phyloP scores from a whole-genome alignment of 345 rosid species.

The Eucalyptus regnans region DNA sequence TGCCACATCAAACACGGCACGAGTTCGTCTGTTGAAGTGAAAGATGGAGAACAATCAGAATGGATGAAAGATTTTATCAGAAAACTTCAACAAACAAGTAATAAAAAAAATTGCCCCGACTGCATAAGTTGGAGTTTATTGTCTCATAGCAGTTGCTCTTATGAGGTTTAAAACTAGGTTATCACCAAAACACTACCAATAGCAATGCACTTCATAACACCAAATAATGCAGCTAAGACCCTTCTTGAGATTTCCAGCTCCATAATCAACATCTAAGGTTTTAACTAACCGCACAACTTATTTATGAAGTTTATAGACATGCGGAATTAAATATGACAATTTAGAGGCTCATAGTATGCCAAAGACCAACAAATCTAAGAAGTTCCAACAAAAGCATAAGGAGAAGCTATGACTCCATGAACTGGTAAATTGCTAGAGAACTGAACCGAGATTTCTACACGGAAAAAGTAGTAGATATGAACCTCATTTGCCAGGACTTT shows the following conservation, averaged over 20 bases:
- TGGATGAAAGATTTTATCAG: background rate
- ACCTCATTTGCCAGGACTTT: background rate
- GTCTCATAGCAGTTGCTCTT: background rate
- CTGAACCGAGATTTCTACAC: background rate
- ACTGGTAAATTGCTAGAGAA: background rate
- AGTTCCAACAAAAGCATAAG: background rate
- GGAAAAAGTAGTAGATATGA: background rate
- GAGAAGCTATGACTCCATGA: background rate
- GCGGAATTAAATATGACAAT: background rate
- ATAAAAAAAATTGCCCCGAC: background rate
- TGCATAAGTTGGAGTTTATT: background rate
- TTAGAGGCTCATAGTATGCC: background rate
- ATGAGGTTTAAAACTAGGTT: background rate
- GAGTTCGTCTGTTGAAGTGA: constrained; percentile 44
- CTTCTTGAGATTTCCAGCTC: background rate
- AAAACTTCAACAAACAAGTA: background rate
- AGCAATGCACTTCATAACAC: background rate
- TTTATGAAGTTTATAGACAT: background rate
- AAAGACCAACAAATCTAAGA: background rate
- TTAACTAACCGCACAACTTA: background rate
- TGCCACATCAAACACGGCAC: constrained; percentile 48
- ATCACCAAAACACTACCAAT: background rate
- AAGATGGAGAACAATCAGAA: background rate
- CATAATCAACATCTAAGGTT: background rate
- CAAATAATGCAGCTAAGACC: background rate